phyloP scores from a whole-genome alignment of 352 stramenopile species.

The Globisporangium lucens region DNA sequence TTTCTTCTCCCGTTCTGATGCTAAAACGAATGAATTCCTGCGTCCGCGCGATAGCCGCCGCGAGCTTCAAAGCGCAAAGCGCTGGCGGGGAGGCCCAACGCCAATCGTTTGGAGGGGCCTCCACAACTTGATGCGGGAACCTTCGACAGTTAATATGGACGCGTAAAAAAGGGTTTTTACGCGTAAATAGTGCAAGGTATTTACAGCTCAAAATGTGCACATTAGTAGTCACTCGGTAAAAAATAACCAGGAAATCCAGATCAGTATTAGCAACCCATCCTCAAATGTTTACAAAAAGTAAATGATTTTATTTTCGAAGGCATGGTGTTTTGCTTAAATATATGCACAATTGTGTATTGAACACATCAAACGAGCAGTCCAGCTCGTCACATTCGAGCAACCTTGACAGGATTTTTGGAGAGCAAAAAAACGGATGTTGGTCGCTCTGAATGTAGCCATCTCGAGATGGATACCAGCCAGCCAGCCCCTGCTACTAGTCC shows the following conservation, averaged over 20 bases:
- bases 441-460: neutral
- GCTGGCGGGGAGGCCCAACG: slow-evolving; percentile 25
- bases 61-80: slow-evolving; percentile 13
- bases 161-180: slow-evolving; percentile 11
- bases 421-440: neutral
- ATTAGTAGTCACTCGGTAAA: neutral
- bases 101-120: slow-evolving; percentile 40
- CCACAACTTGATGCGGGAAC: neutral
- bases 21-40: slow-evolving; percentile 37
- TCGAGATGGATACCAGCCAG: no score
- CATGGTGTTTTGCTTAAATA: neutral
- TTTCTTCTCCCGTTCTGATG: slow-evolving; percentile 78
- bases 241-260: neutral
- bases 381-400: neutral
- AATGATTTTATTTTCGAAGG: neutral
- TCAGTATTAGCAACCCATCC: neutral
- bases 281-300: neutral
- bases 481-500: no score
- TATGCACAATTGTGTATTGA: neutral
- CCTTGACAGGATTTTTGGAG: neutral
- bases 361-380: neutral
- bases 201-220: neutral
- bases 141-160: neutral
- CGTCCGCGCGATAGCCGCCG: slow-evolving; percentile 5
- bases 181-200: neutral